Percentiles rank a stretch among this genome's conserved stretches.
Evolutionary conservation across 2,329 filamentous ascomycete genomes (phyloP).

Genomic region (Thielaviopsis euricoi): DNA sequence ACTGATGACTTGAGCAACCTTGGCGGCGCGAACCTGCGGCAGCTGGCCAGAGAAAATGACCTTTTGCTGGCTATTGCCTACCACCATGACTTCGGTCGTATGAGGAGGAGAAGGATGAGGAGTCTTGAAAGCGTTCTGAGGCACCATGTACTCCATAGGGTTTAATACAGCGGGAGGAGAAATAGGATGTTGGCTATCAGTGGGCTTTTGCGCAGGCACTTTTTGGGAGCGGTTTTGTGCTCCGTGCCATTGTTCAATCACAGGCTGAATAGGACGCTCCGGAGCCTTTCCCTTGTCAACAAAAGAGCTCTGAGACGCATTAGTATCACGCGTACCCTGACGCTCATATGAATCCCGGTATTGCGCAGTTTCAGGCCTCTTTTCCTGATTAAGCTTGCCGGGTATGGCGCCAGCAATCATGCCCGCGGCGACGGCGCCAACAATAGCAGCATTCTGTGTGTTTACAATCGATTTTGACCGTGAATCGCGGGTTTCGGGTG

Average conservation of each 20-base stretch:
- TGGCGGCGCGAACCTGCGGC: neutral
- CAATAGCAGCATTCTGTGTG: conserved; percentile 27
- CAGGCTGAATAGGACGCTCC: neutral
- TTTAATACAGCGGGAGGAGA: conserved; percentile 22
- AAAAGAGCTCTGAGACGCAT: neutral
- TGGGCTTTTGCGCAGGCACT: neutral
- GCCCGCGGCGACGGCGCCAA: conserved; percentile 29
- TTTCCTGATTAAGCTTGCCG: conserved; percentile 14
- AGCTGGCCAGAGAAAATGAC: neutral
- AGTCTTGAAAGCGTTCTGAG: conserved; percentile 33
- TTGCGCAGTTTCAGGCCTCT: conserved; percentile 22
- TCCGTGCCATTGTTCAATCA: neutral
- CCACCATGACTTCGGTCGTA: conserved; percentile 27
- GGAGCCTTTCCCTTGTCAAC: neutral
- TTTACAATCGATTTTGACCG: conserved; percentile 16
- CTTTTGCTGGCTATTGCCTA: neutral
- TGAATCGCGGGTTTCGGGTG: neutral
- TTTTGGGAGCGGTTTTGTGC: neutral
- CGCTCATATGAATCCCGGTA: conserved; percentile 16
- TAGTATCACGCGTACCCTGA: neutral
- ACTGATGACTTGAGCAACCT: neutral
- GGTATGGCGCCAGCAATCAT: conserved; percentile 23
- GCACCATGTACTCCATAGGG: conserved; percentile 42
- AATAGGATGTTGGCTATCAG: neutral
- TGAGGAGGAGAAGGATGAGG: conserved; percentile 23